Evolutionary conservation across 305 asterid species (phyloP).

Genomic region (Nicotiana rustica): DNA sequence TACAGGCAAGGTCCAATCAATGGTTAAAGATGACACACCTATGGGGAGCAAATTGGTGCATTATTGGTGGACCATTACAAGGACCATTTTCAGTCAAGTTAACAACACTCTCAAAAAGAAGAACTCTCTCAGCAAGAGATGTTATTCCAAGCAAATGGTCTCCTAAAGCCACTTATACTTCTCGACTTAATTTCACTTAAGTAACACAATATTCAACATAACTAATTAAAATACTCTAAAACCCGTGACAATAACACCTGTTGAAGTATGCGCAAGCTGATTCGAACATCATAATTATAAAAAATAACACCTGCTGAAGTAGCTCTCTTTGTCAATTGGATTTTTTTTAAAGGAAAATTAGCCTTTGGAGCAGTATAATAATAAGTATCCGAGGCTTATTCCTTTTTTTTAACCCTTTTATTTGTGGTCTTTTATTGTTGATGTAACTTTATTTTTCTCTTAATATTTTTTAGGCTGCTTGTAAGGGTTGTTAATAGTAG

Average conservation of each 20-base stretch:
- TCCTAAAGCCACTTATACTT: slow-evolving; percentile 89
- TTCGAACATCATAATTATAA: no score
- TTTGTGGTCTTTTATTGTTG: neutral
- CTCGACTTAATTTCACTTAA: slow-evolving; percentile 76
- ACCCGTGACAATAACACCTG: neutral
- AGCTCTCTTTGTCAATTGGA: neutral
- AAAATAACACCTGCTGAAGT: neutral
- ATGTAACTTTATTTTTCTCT: neutral
- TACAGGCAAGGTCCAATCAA: slow-evolving; percentile 61
- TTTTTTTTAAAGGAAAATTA: neutral
- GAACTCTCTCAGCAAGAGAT: slow-evolving; percentile 75
- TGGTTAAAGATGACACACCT: slow-evolving; percentile 90
- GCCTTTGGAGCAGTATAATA: slow-evolving; percentile 24
- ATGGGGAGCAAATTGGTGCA: slow-evolving; percentile 98
- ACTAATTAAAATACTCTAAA: neutral
- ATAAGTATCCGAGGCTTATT: neutral
- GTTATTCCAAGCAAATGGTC: slow-evolving; percentile 88
- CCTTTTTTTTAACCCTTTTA: neutral
- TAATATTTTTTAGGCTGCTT: neutral
- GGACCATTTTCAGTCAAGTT: slow-evolving; percentile 92
- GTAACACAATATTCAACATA: neutral
- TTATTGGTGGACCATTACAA: slow-evolving; percentile 63
- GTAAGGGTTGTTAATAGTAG: slow-evolving; percentile 12
- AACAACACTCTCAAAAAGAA: slow-evolving; percentile 65
- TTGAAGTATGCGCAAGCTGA: neutral